These are phyloP conservation scores for Macaranga tanarius DNA, from an alignment of 441 rosid genomes.

Conservation along the genomic window DNA sequence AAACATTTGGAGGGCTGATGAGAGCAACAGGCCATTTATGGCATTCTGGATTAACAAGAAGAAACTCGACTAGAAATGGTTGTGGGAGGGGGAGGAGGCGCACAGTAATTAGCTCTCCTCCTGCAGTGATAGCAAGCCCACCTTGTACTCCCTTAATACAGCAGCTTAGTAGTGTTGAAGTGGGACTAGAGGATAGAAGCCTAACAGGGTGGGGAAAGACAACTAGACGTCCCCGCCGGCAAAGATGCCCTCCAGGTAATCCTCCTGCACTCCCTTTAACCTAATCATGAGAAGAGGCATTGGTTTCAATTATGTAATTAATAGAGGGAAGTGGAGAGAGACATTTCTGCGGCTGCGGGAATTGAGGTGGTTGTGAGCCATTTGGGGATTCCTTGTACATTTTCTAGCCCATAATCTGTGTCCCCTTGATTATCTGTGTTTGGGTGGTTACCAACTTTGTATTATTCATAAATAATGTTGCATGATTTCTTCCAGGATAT, in stretches of 20 bases:
- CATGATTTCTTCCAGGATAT: constrained; percentile 41
- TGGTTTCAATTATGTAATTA: constrained; percentile 32
- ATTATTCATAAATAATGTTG: constrained; percentile 52
- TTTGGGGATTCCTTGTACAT: constrained; percentile 47
- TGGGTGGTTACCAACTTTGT: constrained; percentile 43
- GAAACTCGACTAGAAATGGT: constrained; percentile 69
- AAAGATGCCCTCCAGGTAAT: constrained; percentile 86
- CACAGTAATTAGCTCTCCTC: constrained; percentile 37
- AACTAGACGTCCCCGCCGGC: constrained; percentile 85
- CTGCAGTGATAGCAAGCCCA: constrained; percentile 32
- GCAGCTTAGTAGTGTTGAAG: constrained; percentile 53
- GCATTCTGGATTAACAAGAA: constrained; percentile 68
- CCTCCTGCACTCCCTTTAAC: constrained; percentile 53
- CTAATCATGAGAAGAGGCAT: constrained; percentile 33
- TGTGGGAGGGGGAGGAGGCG: constrained; percentile 73
- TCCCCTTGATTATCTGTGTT: constrained; percentile 39
- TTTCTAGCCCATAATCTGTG: constrained; percentile 40
- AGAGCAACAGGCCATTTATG: constrained; percentile 71
- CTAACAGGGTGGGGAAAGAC: constrained; percentile 96
- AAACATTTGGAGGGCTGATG: constrained; percentile 84
- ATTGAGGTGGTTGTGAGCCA: constrained; percentile 34
- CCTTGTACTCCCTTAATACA: constrained; percentile 49
- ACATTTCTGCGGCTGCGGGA: constrained; percentile 24
- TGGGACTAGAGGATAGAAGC: constrained; percentile 73
- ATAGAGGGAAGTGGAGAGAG: constrained; percentile 36